Evolutionary conservation across 2,329 filamentous ascomycete species (phyloP).

Genomic region (Apiospora malaysiana): DNA sequence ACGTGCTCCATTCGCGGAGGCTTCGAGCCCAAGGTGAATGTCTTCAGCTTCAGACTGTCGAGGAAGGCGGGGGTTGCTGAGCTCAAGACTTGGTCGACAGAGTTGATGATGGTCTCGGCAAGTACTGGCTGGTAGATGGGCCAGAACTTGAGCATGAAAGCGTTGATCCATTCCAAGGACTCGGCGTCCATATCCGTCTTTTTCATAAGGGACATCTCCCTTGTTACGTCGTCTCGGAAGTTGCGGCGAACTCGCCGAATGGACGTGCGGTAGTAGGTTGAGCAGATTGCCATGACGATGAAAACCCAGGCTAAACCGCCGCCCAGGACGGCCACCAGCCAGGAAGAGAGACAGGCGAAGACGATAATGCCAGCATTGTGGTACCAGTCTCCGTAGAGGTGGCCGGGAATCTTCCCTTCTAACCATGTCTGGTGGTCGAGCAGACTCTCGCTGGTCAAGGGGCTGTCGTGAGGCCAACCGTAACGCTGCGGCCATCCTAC

Average conservation of each 20-base stretch:
- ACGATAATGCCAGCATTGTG: conserved; percentile 94
- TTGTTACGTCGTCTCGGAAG: conserved; percentile 90
- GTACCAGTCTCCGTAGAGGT: conserved; percentile 97
- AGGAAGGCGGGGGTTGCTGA: conserved; percentile 90
- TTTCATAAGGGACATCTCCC: conserved; percentile 80
- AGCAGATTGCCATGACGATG: conserved; percentile 88
- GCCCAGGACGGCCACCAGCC: conserved; percentile 87
- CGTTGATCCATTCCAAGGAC: conserved; percentile 98
- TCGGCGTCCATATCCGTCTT: conserved; percentile 89
- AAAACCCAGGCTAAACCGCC: conserved; percentile 94
- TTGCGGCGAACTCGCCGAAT: conserved; percentile 92
- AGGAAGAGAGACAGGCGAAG: conserved; percentile 89
- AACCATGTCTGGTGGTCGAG: conserved; percentile 89
- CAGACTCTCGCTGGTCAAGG: conserved; percentile 68
- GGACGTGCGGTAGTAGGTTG: conserved; percentile 96
- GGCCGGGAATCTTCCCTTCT: conserved; percentile 83
- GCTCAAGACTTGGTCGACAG: conserved; percentile 94
- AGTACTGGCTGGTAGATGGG: conserved; percentile 96
- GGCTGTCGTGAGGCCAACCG: conserved; percentile 68
- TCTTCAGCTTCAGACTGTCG: conserved; percentile 91
- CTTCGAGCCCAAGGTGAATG: conserved; percentile 92
- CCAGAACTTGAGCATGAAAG: conserved; percentile 98
- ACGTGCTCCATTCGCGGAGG: conserved; percentile 96
- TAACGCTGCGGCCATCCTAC: conserved; percentile 92
- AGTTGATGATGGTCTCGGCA: conserved; percentile 88